Evolutionary conservation across 2,329 filamentous ascomycete genomes (phyloP), one percentile per base, ranked within the genome.

Genomic region (Cercospora sp.): DNA sequence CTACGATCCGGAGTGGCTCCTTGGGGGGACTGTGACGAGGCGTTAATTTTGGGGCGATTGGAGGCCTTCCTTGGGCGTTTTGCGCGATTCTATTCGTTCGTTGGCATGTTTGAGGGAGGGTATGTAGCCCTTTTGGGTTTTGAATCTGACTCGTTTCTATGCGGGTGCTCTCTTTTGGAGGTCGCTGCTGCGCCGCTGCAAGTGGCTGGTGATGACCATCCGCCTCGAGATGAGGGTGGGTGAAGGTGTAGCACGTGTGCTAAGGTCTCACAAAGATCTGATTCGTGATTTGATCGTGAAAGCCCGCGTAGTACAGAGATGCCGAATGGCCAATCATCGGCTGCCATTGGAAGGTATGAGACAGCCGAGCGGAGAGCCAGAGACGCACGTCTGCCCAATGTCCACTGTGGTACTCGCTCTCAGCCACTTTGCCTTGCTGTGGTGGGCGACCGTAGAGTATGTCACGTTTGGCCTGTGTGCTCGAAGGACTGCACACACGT

Each of bases 301-400:
- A 48, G 31, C 31, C 58, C 48, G 16, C 55, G 62, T 57, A 40
- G 62, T 40, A 57, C 48, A 57, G 31, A 57, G 62, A 55, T 64
- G 31, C 36, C 62, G 62, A 5, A 40, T 31, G 59, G 40, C 62
- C 48, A 64, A 64, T 58, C 28, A 58, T 57, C 5, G 18, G 18
- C 13, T 26, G 13, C 51, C 62, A 40, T 36, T 26, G 62, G 28
- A 13, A 57, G 10, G 28, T 12, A 40, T 31, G 62, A 64, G 48
- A 42, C 30, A 42, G 10, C 48, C 62, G 62, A 28, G 18, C 26
- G 33, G 23, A n/a, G 62, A 64, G 45, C 51, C 62, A 57, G 26
- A 58, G 31, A 64, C 16, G 62, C 62, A 64, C 12, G 62, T 16
- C 62, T 57, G 26, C 62, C 62, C 62, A 64, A 57, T 55, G 48